A percentile compares a stretch with the other conserved stretches of the same genome.
Evolutionary conservation across 805 yeast species (phyloP).

Genomic region (Kodamaea sagamina): DNA sequence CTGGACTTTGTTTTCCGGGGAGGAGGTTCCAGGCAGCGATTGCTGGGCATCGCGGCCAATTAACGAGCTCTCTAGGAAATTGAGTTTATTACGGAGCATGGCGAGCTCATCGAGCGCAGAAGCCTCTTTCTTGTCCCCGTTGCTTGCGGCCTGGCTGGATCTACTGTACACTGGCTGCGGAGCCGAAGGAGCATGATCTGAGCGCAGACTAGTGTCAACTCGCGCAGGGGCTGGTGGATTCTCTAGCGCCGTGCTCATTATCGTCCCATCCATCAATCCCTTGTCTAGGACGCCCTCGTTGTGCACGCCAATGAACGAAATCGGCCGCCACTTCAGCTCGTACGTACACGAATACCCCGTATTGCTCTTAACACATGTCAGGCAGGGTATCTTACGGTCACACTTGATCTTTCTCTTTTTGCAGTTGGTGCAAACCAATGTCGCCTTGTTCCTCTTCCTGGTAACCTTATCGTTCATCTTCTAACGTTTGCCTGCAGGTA

Average conservation of each 20-base stretch:
- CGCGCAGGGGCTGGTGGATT: neutral
- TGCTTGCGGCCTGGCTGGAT: neutral
- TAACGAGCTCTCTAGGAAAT: conserved; percentile 9
- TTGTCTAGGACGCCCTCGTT: conserved; percentile 5
- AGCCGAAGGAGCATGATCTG: neutral
- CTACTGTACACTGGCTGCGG: neutral
- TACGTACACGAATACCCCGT: conserved; percentile 22
- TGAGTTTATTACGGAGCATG: conserved; percentile 10
- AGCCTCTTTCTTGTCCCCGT: conserved; percentile 3
- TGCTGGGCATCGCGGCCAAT: conserved; percentile 7
- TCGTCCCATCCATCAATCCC: conserved; percentile 9
- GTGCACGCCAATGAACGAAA: conserved; percentile 4
- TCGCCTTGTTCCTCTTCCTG: conserved; percentile 24
- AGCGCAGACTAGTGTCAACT: neutral
- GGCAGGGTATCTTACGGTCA: conserved; percentile 30
- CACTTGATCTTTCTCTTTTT: conserved; percentile 36
- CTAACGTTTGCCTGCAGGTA: too few species aligned
- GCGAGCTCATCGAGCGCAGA: conserved; percentile 12
- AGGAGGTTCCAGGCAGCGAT: conserved; percentile 1
- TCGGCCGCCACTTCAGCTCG: conserved; percentile 20
- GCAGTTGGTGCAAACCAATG: conserved; percentile 33
- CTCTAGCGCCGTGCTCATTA: neutral
- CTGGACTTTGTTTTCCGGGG: neutral
- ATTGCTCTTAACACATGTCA: conserved; percentile 26
- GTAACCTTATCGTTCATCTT: conserved; percentile 11